Evolutionary conservation across 108 stramenopile genomes (phyloP), one percentile per base, ranked within the genome.

Genomic region (Cyclostephanos invisitatus): DNA sequence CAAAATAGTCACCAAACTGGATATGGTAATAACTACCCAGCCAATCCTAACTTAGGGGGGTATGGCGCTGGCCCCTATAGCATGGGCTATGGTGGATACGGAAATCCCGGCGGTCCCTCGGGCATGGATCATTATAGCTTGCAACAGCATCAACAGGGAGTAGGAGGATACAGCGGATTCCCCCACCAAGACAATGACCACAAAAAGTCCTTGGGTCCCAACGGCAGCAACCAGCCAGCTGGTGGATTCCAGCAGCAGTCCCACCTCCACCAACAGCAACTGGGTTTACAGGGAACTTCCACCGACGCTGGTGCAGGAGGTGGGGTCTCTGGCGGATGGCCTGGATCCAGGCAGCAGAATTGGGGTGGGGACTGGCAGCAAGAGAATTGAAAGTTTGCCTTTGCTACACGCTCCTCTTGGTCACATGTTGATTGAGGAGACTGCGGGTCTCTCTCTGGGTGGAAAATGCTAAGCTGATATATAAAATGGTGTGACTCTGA

Each of bases 11-110:
- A 85, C 62, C 42, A 66, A 74, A 74, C 79, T 65, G 85, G 87
- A 62, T 87, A 89, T 59, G 78, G 75, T 18, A 86, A 84, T 58
- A 89, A 93, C 67, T 86, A 90, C 71, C 85, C 86, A 42, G 74
- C 81, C 83, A 86, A 74, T 37, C 58, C 20, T 54, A 70, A 49
- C 68, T 61, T 46, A 44, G 75, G 82, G 21, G 84, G 84, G 20
- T 91, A 91, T 56, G 89, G 89, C 24, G 86, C 84, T 40, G 79
- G 84, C 42, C 84, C 85, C 35, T 87, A 90, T 66, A 59, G 65
- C 58, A 88, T 88, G 87, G 86, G 83, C 18, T 86, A 85, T 69
- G 75, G 84, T 53, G 90, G 86, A 59, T 87, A 90, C 58, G 87
- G 83, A 20, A 85, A 82, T 40, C 78, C 75, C 22, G 62, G 62